phyloP scores from a whole-genome alignment of 257 asterid genomes.

The Lithospermum erythrorhizon region DNA sequence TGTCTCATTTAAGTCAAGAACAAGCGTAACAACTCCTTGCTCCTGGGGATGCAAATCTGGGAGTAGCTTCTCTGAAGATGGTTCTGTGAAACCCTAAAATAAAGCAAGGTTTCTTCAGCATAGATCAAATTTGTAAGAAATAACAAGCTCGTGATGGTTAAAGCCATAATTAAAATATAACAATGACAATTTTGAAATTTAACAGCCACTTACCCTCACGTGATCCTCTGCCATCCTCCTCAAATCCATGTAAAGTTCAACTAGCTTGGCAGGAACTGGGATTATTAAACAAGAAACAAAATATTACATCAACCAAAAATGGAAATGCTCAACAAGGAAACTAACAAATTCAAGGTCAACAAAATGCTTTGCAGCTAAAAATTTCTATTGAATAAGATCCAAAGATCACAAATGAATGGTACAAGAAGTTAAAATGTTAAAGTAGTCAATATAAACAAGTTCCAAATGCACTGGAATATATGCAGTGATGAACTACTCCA shows the following conservation, averaged over 20 bases:
- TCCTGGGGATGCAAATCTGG: conserved; percentile 84
- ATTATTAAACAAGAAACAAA: conserved; percentile 12
- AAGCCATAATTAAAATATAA: background rate
- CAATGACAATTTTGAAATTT: conserved; percentile 1
- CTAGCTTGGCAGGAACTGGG: conserved; percentile 69
- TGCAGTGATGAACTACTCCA: background rate
- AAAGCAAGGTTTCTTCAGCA: conserved; percentile 2
- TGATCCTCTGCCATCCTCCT: conserved; percentile 74
- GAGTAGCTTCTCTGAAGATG: conserved; percentile 78
- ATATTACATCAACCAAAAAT: background rate
- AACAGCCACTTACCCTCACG: conserved; percentile 48
- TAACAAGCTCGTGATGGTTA: background rate
- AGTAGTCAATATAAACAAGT: no score
- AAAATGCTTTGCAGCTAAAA: background rate
- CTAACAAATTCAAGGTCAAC: background rate
- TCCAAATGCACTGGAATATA: background rate
- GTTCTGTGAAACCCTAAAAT: conserved; percentile 71
- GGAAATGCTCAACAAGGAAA: background rate
- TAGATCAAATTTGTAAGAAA: conserved; percentile 4
- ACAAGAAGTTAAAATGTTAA: background rate
- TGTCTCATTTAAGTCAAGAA: conserved; percentile 83
- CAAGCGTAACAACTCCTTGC: conserved; percentile 74
- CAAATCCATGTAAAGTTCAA: conserved; percentile 58
- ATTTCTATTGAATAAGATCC: background rate
- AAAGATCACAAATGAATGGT: background rate